phyloP scores from a whole-genome alignment of 2,329 filamentous ascomycete genomes.

The Penicillium sp. region DNA sequence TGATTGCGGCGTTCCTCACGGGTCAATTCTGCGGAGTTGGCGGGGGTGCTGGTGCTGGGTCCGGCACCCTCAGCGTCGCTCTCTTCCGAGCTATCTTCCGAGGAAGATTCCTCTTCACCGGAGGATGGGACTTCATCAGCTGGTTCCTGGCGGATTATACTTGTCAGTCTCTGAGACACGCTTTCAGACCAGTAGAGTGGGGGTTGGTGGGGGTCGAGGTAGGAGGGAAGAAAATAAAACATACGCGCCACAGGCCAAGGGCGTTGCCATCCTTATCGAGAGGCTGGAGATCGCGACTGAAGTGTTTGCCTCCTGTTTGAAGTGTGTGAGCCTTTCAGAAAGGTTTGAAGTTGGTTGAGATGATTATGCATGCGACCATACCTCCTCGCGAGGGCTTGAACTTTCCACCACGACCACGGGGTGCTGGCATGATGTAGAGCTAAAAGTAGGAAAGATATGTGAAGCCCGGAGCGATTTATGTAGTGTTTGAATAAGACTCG shows the following conservation, averaged over 20 bases:
- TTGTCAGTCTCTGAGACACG: neutral
- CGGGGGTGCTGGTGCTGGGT: slow-evolving; percentile 44
- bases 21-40: slow-evolving; percentile 57
- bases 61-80: slow-evolving; percentile 50
- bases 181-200: neutral
- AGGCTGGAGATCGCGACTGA: slow-evolving; percentile 86
- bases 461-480: neutral
- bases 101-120: slow-evolving; percentile 50
- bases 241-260: slow-evolving; percentile 80
- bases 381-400: slow-evolving; percentile 94
- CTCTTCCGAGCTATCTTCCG: slow-evolving; percentile 49
- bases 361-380: slow-evolving; percentile 43
- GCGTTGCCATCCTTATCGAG: slow-evolving; percentile 87
- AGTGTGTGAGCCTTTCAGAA: slow-evolving; percentile 6
- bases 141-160: slow-evolving; percentile 31
- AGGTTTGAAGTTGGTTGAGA: neutral
- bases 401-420: slow-evolving; percentile 82
- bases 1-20: slow-evolving; percentile 86
- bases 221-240: slow-evolving; percentile 25
- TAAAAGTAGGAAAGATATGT: neutral
- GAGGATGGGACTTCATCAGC: slow-evolving; percentile 39
- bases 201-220: neutral
- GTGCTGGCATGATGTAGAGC: slow-evolving; percentile 36
- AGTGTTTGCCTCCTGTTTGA: slow-evolving; percentile 81
- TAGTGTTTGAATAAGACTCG: neutral